A percentile compares a stretch with the other conserved stretches of the same genome.
Evolutionary conservation across 78 protist genomes (phyloP).

Genomic region (Dictyostelium purpureum): DNA sequence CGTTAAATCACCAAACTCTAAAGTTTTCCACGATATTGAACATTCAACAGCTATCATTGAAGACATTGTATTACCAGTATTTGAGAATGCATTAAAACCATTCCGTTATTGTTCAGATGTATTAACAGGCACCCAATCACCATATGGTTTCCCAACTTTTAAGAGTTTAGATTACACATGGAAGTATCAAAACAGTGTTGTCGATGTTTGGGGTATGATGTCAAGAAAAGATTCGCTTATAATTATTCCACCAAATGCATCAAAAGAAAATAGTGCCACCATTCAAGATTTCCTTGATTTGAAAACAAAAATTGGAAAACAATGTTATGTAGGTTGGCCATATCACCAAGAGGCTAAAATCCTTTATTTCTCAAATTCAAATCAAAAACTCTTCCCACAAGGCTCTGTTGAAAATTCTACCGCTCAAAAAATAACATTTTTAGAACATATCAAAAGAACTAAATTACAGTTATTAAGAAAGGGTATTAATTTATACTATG

Average conservation of each 20-base stretch:
- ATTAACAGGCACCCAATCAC: slow-evolving; percentile 30
- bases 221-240: slow-evolving; percentile 50
- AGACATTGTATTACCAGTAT: slow-evolving; percentile 10
- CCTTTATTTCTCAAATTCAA: slow-evolving; percentile 28
- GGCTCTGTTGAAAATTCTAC: not conserved
- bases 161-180: not conserved
- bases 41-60: slow-evolving; percentile 23
- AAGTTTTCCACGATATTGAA: not conserved
- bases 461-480: not conserved
- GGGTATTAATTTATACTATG: slow-evolving; percentile 25
- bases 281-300: not conserved
- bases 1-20: slow-evolving; percentile 8
- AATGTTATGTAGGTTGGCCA: slow-evolving; percentile 69
- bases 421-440: slow-evolving; percentile 3
- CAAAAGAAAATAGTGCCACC: not conserved
- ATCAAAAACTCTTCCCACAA: not conserved
- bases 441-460: slow-evolving; percentile 27
- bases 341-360: slow-evolving; percentile 64
- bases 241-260: not conserved
- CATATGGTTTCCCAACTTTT: slow-evolving; percentile 79
- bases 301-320: slow-evolving; percentile 21
- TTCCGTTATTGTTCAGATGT: slow-evolving; percentile 57
- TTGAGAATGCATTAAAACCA: slow-evolving; percentile 22
- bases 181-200: slow-evolving; percentile 2
- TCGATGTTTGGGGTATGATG: slow-evolving; percentile 68